Evolutionary conservation across 345 rosid genomes (phyloP), one percentile per base, ranked within the genome.

Genomic region (Lepidium aucheri): DNA sequence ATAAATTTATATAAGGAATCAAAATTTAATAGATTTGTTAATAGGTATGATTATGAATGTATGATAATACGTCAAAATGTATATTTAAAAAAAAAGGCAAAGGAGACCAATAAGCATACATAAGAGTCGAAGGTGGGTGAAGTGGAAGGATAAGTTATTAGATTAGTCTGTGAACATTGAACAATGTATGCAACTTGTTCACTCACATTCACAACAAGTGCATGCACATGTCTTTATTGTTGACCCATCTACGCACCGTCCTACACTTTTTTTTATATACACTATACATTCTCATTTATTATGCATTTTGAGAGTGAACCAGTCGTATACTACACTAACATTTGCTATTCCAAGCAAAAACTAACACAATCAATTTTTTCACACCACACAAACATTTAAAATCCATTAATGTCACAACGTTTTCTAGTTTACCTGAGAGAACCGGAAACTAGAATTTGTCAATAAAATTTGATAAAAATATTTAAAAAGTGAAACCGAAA

Each of bases 161-260:
- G 53, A 72, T 55, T 63, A 71, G 46, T 44, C 10, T 38, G 69
- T 28, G 32, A 28, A 28, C 7, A 6, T 24, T 24, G 22, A 70
- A 70, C 24, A 36, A 18, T 72, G 65, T 49, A 55, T 20, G 58
- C 75, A 71, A 71, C 52, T 71, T 71, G 76, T 3, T 64, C 70
- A 46, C 33, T 49, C 63, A 16, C 50, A 62, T 18, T 13, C 6
- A 28, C 32, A 26, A 56, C 59, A 72, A 72, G 65, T 72, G 70
- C 70, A 72, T 72, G 76, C 60, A 72, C 43, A n/a, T n/a, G 60
- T 36, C 65, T 72, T 63, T 64, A 56, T 28, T 71, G 51, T 72
- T 72, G 75, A 64, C 76, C 65, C 53, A 56, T 72, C 59, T 71
- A 63, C n/a, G 39, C 69, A 71, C 75, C 70, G 59, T 58, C 75